Base-by-base conservation (phyloP, 345 rosid species). In the Lumnitzera racemosa region DNA sequence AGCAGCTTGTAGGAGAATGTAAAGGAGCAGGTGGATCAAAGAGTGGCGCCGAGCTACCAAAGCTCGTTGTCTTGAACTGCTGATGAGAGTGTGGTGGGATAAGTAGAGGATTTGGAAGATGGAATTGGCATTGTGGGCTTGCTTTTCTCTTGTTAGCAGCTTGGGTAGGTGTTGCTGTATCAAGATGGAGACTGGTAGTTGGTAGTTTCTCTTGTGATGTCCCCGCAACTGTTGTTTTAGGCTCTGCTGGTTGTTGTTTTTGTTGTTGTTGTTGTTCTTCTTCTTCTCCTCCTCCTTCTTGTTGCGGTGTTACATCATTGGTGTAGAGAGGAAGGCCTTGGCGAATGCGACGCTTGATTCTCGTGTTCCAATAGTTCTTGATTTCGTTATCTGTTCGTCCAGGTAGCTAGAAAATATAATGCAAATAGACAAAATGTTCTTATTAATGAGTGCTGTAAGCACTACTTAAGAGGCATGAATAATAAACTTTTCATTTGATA, bases 381-480 rank as follows among this genome's bases (percentile, higher is more conserved):
- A 85, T 85, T 75, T 85, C 91, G 63, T 85, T 85, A 63, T 85
- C 91, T 58, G 91, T 85, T 62, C 91, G 73, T 47, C 91, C 91
- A 1, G 91, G 91, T 57, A 85, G 68, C 88, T 78, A 27, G 15
- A 67, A 13, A 43, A 14, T 24, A 41, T 41, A 51, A 60, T 24
- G 36, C 12, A 69, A 63, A 53, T 65, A 71, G 2, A 61, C 58
- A 27, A 5, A 27, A 27, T 27, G 31, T 27, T 27, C 5, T 27
- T 27, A 27, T 27, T 27, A 27, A 14, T 50, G 2, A 14, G 13
- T 13, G 49, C 9, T 16, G n/a, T 15, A 46, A 13, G 29, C 24
- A 47, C 50, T 47, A 24, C 12, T 51, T 48, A 2, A 47, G 46
- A 43, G 24, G 27, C 15, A 0, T 48, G 24, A n/a, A 61, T 48